Conservation (phyloP, 225 moss, liverwort and hornwort genomes). For the Sphagnum contortum region DNA sequence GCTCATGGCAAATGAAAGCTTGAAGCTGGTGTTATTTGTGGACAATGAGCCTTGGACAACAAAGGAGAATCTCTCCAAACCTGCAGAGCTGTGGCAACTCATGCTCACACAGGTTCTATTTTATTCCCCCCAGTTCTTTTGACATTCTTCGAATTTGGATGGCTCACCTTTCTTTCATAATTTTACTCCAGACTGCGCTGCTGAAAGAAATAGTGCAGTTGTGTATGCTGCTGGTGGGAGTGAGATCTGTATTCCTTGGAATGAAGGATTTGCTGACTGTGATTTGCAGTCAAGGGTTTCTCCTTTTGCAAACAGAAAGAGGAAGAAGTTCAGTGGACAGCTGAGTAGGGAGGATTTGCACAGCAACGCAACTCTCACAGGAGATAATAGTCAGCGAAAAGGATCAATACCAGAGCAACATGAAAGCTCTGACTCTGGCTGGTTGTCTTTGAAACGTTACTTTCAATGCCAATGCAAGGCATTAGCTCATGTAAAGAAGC, state of each 20-base stretch:
- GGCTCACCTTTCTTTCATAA: no score
- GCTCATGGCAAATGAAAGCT: constrained; percentile 56
- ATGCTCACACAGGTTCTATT: constrained; percentile 71
- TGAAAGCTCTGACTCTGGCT: constrained; percentile 28
- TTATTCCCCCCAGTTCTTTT: not conserved
- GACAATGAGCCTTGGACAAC: constrained; percentile 89
- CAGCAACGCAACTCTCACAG: constrained; percentile 18
- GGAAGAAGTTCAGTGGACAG: constrained; percentile 27
- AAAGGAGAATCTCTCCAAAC: constrained; percentile 53
- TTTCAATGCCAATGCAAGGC: constrained; percentile 52
- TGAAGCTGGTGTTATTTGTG: constrained; percentile 75
- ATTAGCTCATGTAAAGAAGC: constrained; percentile 45
- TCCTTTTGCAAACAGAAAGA: constrained; percentile 74
- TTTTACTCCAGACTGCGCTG: no score
- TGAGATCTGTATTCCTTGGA: no score
- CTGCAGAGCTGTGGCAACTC: constrained; percentile 76
- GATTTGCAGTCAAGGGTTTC: constrained; percentile 69
- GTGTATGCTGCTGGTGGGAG: no score
- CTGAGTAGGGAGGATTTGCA: constrained; percentile 23
- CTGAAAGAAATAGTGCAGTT: no score
- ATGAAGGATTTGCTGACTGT: not conserved
- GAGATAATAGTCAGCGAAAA: constrained; percentile 4
- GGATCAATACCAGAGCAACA: constrained; percentile 9
- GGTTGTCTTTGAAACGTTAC: constrained; percentile 45
- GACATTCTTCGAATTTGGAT: no score